phyloP scores from a whole-genome alignment of 306 rosid genomes.

The Cucumis melo region DNA sequence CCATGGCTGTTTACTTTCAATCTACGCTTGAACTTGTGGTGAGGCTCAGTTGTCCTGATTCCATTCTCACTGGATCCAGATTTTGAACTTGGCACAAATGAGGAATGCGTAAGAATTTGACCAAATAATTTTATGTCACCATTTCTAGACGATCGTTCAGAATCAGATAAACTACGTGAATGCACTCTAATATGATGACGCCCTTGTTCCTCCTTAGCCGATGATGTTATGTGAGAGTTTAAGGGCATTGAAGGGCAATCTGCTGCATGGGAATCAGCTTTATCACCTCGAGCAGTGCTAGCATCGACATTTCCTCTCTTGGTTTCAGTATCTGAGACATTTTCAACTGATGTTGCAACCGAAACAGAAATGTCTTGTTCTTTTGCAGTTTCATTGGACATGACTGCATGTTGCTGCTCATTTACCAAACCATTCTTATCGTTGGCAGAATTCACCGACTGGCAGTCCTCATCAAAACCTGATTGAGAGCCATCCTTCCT shows the following conservation, averaged over 20 bases:
- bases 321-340: neutral
- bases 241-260: neutral
- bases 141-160: slow-evolving; percentile 47
- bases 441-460: slow-evolving; percentile 15
- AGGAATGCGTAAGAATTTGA: slow-evolving; percentile 56
- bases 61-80: slow-evolving; percentile 31
- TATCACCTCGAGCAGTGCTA: neutral
- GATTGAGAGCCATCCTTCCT: slow-evolving; percentile 19
- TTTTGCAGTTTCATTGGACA: slow-evolving; percentile 13
- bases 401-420: slow-evolving; percentile 8
- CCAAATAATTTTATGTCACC: slow-evolving; percentile 92
- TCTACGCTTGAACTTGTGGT: slow-evolving; percentile 32
- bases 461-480: slow-evolving; percentile 21
- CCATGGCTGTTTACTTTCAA: slow-evolving; percentile 25
- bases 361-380: slow-evolving; percentile 18
- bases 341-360: slow-evolving; percentile 11
- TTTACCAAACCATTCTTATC: slow-evolving; percentile 13
- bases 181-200: slow-evolving; percentile 20
- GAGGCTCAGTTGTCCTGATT: slow-evolving; percentile 20
- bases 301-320: neutral
- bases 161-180: slow-evolving; percentile 29
- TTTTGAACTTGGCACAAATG: slow-evolving; percentile 28
- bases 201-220: slow-evolving; percentile 21
- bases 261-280: neutral
- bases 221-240: neutral